Evolutionary conservation across 116 monocot genomes (phyloP), one percentile per base, ranked within the genome.

Genomic region (Phalaenopsis hybrid): DNA sequence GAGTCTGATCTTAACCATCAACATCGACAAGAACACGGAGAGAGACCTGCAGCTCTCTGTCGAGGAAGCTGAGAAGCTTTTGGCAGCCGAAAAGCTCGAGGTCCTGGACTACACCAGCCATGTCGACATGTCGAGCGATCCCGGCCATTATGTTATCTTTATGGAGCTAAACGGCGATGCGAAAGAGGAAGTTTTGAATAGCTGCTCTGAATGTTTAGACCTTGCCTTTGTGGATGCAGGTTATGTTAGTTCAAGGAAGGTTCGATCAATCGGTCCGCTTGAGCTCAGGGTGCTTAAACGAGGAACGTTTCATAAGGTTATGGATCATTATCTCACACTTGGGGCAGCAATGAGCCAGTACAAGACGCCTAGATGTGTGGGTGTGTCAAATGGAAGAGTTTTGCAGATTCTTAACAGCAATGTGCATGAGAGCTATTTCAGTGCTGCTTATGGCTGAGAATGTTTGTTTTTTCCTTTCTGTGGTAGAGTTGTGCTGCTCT

Each of bases 21-120:
- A 95, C 91, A 92, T 99, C 12, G 99, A 99, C 93, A 95, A 99
- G 86, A 99, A 99, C 87, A 93, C 95, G 0, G 99, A 95, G 88
- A 93, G 92, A 28, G 99, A 99, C 86, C 87, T 99, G 33, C 95
- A 99, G 79, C 31, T 91, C 41, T 88, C 95, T 0, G 92, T 99
- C 1, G 93, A 93, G 52, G 99, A 91, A 44, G 99, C 92, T 21
- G 20, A 79, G 33, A 95, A 92, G 85, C 86, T 92, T 43, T 21
- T 95, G 45, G 92, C 87, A 10, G 90, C 87, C 6, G 93, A 93
- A 48, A 99, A 99, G 85, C 82, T 93, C 13, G 99, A 99, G 85
- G 85, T 99, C 6, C 82, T 99, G 7, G 99, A 99, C 85, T 99
- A 95, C 91, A 92, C 92, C 13, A 95, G 99, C 88, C 80, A 90